These are phyloP conservation scores for Monotropa hypopitys DNA, from an alignment of 179 eudicot genomes.

Conservation along the genomic window DNA sequence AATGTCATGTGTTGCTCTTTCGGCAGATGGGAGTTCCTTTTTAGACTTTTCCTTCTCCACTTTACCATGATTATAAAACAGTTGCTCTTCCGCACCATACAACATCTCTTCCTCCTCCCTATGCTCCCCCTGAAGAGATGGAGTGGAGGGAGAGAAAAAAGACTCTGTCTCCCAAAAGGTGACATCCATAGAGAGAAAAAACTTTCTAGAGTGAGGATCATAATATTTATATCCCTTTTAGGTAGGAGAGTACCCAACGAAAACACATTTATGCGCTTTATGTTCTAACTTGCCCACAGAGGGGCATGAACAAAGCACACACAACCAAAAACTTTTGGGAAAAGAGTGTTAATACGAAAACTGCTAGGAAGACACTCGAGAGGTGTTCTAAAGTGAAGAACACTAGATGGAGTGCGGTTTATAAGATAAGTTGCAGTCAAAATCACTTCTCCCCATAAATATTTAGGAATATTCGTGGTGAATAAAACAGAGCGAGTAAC, in stretches of 20 bases:
- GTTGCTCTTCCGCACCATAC: not conserved
- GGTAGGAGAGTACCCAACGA: not conserved
- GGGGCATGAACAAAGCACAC: not conserved
- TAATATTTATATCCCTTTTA: not conserved
- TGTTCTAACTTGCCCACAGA: not conserved
- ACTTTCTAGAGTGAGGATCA: not conserved
- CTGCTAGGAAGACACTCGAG: not conserved
- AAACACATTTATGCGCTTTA: not conserved
- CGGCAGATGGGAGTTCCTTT: not conserved
- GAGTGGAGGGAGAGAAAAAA: not conserved
- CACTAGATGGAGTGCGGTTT: not conserved
- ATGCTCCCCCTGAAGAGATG: not conserved
- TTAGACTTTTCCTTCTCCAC: not conserved
- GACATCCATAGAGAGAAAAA: not conserved
- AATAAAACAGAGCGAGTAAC: not conserved
- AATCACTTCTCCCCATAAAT: not conserved
- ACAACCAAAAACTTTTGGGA: not conserved
- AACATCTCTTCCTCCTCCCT: not conserved
- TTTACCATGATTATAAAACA: not conserved
- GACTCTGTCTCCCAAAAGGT: not conserved
- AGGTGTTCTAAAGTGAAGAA: not conserved
- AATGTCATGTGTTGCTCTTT: not conserved
- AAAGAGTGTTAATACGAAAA: not conserved
- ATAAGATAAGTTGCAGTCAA: not conserved
- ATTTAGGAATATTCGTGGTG: not conserved